A percentile compares a stretch with the other conserved stretches of the same genome.
Conservation (phyloP, 306 rosid species). For the Hippophae gyantsensis region DNA sequence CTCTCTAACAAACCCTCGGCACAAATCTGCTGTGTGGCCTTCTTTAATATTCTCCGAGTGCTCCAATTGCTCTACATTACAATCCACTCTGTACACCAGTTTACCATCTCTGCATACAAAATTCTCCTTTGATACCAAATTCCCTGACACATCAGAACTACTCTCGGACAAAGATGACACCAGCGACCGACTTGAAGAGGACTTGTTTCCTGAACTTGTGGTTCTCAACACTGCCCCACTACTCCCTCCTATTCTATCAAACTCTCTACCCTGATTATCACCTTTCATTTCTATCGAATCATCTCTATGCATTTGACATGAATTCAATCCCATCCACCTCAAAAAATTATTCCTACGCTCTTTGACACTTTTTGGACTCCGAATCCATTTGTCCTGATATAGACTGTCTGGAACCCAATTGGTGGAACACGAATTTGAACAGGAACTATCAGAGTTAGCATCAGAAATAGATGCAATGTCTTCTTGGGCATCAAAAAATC, state of each 20-base stretch:
- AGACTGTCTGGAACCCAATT: conserved; percentile 23
- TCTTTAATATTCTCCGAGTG: conserved; percentile 21
- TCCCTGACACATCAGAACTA: conserved; percentile 23
- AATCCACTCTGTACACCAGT: conserved; percentile 15
- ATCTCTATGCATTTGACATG: conserved; percentile 24
- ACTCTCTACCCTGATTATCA: conserved; percentile 27
- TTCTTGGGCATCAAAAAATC: conserved; percentile 78
- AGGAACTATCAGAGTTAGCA: conserved; percentile 25
- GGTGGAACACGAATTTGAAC: conserved; percentile 18
- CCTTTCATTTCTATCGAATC: conserved; percentile 17
- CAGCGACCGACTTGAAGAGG: conserved; percentile 45
- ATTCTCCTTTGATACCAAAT: conserved; percentile 24
- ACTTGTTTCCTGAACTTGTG: conserved; percentile 38
- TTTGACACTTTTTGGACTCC: conserved; percentile 53
- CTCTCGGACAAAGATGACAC: conserved; percentile 33
- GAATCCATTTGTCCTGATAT: conserved; percentile 53
- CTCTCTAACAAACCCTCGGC: conserved; percentile 23
- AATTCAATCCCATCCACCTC: conserved; percentile 48
- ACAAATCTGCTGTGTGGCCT: conserved; percentile 21
- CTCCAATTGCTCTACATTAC: conserved; percentile 28
- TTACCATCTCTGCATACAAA: conserved; percentile 23
- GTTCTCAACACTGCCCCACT: conserved; percentile 35
- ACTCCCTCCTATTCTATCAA: conserved; percentile 29
- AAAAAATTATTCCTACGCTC: conserved; percentile 65
- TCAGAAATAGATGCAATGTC: conserved; percentile 50